Evolutionary conservation across 2,329 filamentous ascomycete genomes (phyloP), one percentile per base, ranked within the genome.

Genomic region (Fusarium euwallaceae): DNA sequence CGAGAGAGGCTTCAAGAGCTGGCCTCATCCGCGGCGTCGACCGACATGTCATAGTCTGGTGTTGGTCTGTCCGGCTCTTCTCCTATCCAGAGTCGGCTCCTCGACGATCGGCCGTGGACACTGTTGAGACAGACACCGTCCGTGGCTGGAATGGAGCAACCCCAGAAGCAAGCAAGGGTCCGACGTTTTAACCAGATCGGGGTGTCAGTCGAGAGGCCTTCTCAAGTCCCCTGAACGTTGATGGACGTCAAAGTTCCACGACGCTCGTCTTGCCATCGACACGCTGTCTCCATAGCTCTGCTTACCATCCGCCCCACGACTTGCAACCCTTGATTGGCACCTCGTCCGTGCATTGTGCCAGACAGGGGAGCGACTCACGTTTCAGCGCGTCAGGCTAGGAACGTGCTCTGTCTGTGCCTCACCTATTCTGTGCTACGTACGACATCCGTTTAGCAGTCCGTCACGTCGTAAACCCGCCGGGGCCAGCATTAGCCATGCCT

Each of bases 321-420:
- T 17, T 53, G 48, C 17, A 53, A 56, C 65, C 74, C 71, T 74
- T 67, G 63, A 62, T 62, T 66, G 73, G 67, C 53, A 61, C 29
- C 41, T 34, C 17, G 71, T 67, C 71, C 60, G 72, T 73, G 77
- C 73, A 67, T 72, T 43, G 64, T 60, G 66, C 74, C 73, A 73
- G 61, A 71, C 77, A 79, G 69, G 77, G 76, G 71, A 77, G 74
- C 73, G 75, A 79, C 77, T 79, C 77, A 78, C 76, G 77, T 79
- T 79, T 79, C 77, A 79, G 77, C 76, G 76, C 77, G 76, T 67
- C 69, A 70, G 67, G 73, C 55, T 61, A 71, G 73, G 67, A 75
- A 74, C 67, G 67, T 75, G 69, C 68, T 70, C 60, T 48, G 72
- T 65, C 61, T 64, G 66, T 69, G 43, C 59, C 36, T 48, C 20